Percentiles rank a stretch among this genome's conserved stretches.
Conservation (phyloP, 805 yeast genomes). For the Yarrowia sp. region DNA sequence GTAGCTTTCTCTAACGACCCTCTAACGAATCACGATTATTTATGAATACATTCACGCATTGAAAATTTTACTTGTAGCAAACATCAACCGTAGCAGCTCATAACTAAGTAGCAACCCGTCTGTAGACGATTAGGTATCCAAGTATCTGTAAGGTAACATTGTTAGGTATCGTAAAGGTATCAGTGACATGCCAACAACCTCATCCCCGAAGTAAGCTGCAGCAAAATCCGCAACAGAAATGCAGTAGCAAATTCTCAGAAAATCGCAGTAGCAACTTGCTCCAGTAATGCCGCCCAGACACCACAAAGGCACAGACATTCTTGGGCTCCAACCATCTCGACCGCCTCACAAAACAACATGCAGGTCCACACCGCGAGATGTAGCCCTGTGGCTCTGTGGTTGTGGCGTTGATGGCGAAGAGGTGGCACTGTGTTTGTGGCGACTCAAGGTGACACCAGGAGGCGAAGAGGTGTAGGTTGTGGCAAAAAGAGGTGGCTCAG, state of each 20-base stretch:
- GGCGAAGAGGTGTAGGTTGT: constrained; percentile 16
- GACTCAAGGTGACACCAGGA: background rate
- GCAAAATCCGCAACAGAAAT: too few species aligned
- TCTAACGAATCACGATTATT: constrained; percentile 23
- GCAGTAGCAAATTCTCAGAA: too few species aligned
- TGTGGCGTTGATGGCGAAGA: background rate
- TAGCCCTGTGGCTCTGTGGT: background rate
- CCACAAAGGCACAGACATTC: too few species aligned
- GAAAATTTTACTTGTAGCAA: background rate
- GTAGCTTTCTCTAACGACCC: constrained; percentile 9
- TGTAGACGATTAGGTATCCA: too few species aligned
- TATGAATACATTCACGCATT: constrained; percentile 23
- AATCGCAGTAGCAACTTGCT: too few species aligned
- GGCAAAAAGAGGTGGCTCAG: constrained; percentile 16
- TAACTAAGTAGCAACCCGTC: background rate
- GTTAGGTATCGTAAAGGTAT: too few species aligned
- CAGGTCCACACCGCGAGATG: background rate
- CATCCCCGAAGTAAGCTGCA: too few species aligned
- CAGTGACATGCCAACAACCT: too few species aligned
- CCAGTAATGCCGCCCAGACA: background rate
- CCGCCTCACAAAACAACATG: background rate
- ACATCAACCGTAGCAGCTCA: constrained; percentile 11
- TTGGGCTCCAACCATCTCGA: too few species aligned
- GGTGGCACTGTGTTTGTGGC: background rate
- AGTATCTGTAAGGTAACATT: too few species aligned